Evolutionary conservation across 2,329 filamentous ascomycete genomes (phyloP), one percentile per base, ranked within the genome.

Genomic region (Emergomyces orientalis): DNA sequence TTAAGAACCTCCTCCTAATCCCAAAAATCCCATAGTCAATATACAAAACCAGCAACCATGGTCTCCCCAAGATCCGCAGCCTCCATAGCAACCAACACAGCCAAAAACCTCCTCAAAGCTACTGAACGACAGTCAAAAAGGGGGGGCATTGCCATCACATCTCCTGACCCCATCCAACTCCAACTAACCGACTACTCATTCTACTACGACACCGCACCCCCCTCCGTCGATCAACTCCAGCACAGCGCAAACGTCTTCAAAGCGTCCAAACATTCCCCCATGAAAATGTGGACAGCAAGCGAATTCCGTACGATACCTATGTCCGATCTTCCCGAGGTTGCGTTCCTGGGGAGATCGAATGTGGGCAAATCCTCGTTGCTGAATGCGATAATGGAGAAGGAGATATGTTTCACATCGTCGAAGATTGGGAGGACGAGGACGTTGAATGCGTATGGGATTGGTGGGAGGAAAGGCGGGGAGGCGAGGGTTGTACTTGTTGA

Each of bases 271-370:
- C 76, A 80, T 58, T 78, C 77, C 0, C 83, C 81, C 6, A 71
- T 75, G n/a, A 81, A 86, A 66, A 77, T 88, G 62, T 87, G 83
- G 79, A 84, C 82, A 2, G 80, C 82, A 7, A 77, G 79, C 19
- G 79, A 82, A 63, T 89, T 89, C 74, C 83, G 82, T 67, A 76
- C 77, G 3, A 82, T 87, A 63, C 82, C 84, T 8, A 75, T 78
- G 62, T 78, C 79, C 9, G 68, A 73, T 30, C 75, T 82, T 37
- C 84, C 85, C 1, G 84, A 88, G 76, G 80, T 88, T 17, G 84
- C 82, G 49, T 88, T 90, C 70, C 78, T 90, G 3, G 87, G 87
- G 22, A 81, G 87, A 56, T 86, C 83, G 47, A 90, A 90, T 69
- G 87, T 88, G 6, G 87, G 87, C 61, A 90, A 90, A 74, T 85